Evolutionary conservation across 2,329 filamentous ascomycete species (phyloP).

Genomic region (Balansia obtecta): DNA sequence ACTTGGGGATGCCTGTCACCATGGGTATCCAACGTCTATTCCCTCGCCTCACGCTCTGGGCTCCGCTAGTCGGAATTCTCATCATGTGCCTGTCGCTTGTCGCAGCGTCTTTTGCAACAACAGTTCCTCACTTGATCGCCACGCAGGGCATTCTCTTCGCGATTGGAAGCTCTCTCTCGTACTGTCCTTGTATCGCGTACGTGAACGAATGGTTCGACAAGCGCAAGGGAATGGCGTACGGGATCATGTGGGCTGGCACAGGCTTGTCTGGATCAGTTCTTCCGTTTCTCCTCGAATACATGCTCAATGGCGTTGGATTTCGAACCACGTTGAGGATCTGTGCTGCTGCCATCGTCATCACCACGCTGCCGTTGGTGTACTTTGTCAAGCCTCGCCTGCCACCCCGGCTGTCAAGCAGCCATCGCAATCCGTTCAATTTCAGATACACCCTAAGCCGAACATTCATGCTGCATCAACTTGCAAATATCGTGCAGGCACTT

Average conservation of each 20-base stretch:
- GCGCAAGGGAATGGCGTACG: slow-evolving; percentile 42
- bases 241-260: slow-evolving; percentile 39
- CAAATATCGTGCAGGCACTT: slow-evolving; percentile 41
- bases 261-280: slow-evolving; percentile 32
- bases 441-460: slow-evolving; percentile 36
- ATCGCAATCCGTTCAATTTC: slow-evolving; percentile 22
- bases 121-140: slow-evolving; percentile 36
- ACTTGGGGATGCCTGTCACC: slow-evolving; percentile 32
- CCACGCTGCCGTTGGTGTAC: slow-evolving; percentile 37
- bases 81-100: slow-evolving; percentile 34
- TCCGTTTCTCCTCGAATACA: slow-evolving; percentile 30
- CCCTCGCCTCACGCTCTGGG: slow-evolving; percentile 24
- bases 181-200: slow-evolving; percentile 39
- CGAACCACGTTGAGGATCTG: slow-evolving; percentile 33
- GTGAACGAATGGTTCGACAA: slow-evolving; percentile 43
- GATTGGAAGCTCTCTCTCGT: slow-evolving; percentile 36
- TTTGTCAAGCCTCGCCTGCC: slow-evolving; percentile 40
- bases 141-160: slow-evolving; percentile 47
- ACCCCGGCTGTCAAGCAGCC: slow-evolving; percentile 14
- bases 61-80: slow-evolving; percentile 27
- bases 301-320: slow-evolving; percentile 32
- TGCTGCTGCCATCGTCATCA: slow-evolving; percentile 30
- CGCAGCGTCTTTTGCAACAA: slow-evolving; percentile 34
- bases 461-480: slow-evolving; percentile 41
- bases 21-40: slow-evolving; percentile 31